Evolutionary conservation across 345 rosid genomes (phyloP).

Genomic region (Aquilaria sinensis): DNA sequence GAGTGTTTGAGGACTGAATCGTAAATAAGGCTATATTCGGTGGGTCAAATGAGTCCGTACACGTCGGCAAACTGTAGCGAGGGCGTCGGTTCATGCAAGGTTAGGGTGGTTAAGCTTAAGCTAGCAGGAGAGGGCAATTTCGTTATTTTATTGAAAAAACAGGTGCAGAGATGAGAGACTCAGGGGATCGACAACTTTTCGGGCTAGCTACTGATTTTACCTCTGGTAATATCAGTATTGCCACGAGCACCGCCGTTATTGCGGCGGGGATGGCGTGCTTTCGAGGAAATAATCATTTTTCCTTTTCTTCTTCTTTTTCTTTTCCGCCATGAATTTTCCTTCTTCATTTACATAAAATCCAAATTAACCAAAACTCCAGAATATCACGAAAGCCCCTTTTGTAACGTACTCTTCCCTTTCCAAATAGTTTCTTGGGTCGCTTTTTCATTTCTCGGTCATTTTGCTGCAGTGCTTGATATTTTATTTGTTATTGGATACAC

Average conservation of each 20-base stretch:
- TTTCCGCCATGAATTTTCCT: background rate
- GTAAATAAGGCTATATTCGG: conserved; percentile 20
- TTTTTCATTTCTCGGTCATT: too few species aligned
- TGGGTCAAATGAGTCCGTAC: conserved; percentile 34
- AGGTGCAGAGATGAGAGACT: conserved; percentile 19
- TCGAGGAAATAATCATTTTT: background rate
- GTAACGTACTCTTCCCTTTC: background rate
- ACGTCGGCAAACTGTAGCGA: conserved; percentile 11
- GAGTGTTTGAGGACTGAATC: conserved; percentile 23
- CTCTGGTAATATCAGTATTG: background rate
- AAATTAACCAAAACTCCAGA: background rate
- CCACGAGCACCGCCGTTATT: conserved; percentile 54
- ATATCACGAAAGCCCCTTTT: conserved; percentile 4
- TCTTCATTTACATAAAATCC: background rate
- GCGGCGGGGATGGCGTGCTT: conserved; percentile 88
- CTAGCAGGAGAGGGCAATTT: conserved; percentile 19
- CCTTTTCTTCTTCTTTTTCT: background rate
- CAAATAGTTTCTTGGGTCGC: background rate
- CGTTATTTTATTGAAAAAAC: conserved; percentile 27
- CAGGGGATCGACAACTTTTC: conserved; percentile 5
- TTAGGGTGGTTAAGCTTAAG: background rate
- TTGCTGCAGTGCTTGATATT: too few species aligned
- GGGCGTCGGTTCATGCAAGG: conserved; percentile 26
- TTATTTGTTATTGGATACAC: background rate
- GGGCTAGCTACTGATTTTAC: background rate